Conservation (phyloP, 345 rosid species). For the Sonneratia caseolaris region DNA sequence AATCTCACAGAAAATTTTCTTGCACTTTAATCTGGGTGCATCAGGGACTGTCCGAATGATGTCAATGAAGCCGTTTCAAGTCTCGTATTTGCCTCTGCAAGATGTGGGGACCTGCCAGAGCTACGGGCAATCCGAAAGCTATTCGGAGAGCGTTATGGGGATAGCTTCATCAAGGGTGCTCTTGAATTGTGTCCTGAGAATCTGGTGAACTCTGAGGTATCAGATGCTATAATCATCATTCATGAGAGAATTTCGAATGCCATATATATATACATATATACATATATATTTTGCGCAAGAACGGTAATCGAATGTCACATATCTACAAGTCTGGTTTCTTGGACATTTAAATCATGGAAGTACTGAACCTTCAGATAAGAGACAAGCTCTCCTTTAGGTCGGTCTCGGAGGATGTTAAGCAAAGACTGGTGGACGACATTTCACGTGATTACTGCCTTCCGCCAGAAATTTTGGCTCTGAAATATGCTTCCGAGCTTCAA, state of each 20-base stretch:
- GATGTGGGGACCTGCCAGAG: slow-evolving; percentile 80
- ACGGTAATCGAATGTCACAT: too few species aligned
- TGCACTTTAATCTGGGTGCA: background rate
- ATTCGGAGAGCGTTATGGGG: slow-evolving; percentile 63
- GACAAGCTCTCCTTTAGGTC: slow-evolving; percentile 34
- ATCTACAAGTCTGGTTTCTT: background rate
- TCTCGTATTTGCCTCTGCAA: slow-evolving; percentile 69
- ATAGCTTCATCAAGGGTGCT: slow-evolving; percentile 33
- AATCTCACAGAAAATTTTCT: background rate
- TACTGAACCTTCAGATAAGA: slow-evolving; percentile 29
- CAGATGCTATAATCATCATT: background rate
- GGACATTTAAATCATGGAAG: background rate
- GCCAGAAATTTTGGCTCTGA: slow-evolving; percentile 44
- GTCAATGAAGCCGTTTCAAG: slow-evolving; percentile 85
- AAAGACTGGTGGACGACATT: slow-evolving; percentile 41
- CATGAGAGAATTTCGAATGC: background rate
- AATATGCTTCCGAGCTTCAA: slow-evolving; percentile 36
- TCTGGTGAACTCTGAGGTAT: slow-evolving; percentile 64
- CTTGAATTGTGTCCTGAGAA: slow-evolving; percentile 53
- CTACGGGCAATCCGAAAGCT: slow-evolving; percentile 49
- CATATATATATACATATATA: too few species aligned
- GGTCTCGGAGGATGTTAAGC: slow-evolving; percentile 44
- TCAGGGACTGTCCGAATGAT: slow-evolving; percentile 62
- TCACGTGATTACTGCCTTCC: slow-evolving; percentile 28
- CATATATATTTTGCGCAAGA: too few species aligned